Evolutionary conservation across 164 flowering plant genomes (phyloP).

Genomic region (Annona cherimola): DNA sequence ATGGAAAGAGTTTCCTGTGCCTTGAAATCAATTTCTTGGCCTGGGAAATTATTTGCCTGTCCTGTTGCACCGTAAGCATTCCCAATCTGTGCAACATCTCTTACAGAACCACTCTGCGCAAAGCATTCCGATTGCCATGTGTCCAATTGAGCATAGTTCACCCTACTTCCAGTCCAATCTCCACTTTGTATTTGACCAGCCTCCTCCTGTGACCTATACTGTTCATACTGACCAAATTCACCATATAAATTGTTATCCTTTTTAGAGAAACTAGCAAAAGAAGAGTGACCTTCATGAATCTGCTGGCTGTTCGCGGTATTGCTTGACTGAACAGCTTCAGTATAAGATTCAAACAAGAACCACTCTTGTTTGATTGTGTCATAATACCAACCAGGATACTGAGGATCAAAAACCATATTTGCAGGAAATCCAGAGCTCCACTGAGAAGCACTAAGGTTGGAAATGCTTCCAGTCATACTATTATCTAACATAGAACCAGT

Average conservation of each 20-base stretch:
- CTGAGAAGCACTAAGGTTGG: slow-evolving; percentile 45
- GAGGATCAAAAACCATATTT: slow-evolving; percentile 91
- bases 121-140: slow-evolving; percentile 37
- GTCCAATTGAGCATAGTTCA: slow-evolving; percentile 30
- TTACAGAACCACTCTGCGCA: slow-evolving; percentile 16
- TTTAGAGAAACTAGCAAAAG: slow-evolving; percentile 18
- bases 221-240: slow-evolving; percentile 27
- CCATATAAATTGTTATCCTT: slow-evolving; percentile 16
- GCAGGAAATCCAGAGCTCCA: slow-evolving; percentile 56
- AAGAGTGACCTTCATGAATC: slow-evolving; percentile 33
- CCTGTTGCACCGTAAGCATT: slow-evolving; percentile 23
- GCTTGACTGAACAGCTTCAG: slow-evolving; percentile 29
- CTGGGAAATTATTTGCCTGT: slow-evolving; percentile 21
- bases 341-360: slow-evolving; percentile 58
- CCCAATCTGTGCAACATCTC: slow-evolving; percentile 24
- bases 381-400: slow-evolving; percentile 92
- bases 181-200: slow-evolving; percentile 22
- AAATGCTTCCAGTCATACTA: slow-evolving; percentile 31
- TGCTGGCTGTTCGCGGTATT: slow-evolving; percentile 30
- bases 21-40: slow-evolving; percentile 28
- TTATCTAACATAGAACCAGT: slow-evolving; percentile 37
- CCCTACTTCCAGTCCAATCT: slow-evolving; percentile 36
- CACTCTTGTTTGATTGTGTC: slow-evolving; percentile 69
- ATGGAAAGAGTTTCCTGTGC: slow-evolving; percentile 27
- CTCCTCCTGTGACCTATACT: slow-evolving; percentile 23